Percentiles rank a stretch among this genome's conserved stretches.
These are phyloP conservation scores for Quaeritorhiza haematococci DNA, from an alignment of 371 early-diverging fungal species.

Conservation along the genomic window DNA sequence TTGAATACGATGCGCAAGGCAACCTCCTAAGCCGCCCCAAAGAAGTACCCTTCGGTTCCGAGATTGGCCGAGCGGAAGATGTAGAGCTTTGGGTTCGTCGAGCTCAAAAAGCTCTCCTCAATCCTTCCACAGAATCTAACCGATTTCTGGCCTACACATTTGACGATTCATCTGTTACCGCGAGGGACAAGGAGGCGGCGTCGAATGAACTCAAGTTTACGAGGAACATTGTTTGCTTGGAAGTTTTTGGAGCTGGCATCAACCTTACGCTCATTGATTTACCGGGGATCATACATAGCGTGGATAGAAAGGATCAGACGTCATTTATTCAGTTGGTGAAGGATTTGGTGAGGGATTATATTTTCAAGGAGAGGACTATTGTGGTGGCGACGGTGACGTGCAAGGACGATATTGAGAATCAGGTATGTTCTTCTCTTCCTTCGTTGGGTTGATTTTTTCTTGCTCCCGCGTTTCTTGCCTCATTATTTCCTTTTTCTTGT, in stretches of 20 bases:
- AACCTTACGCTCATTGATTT: conserved; percentile 46
- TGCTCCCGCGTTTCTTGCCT: not conserved
- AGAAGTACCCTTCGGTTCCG: conserved; percentile 26
- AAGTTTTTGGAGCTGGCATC: conserved; percentile 36
- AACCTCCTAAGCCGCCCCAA: conserved; percentile 12
- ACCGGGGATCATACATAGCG: conserved; percentile 47
- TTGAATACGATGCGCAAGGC: conserved; percentile 30
- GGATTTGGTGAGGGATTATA: conserved; percentile 36
- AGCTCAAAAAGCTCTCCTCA: conserved; percentile 46
- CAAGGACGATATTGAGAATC: conserved; percentile 51
- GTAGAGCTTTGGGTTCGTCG: conserved; percentile 33
- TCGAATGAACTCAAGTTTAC: conserved; percentile 39
- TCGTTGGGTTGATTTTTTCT: too few relatives aligned
- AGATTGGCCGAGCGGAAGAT: conserved; percentile 12
- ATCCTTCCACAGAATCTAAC: conserved; percentile 28
- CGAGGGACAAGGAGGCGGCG: conserved; percentile 22
- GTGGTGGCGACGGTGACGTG: conserved; percentile 46
- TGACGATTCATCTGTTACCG: conserved; percentile 19
- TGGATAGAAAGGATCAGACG: conserved; percentile 28
- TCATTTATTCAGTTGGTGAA: conserved; percentile 34
- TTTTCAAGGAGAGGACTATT: conserved; percentile 33
- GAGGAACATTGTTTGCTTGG: conserved; percentile 41
- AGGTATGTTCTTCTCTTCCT: conserved; percentile 12
- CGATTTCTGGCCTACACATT: conserved; percentile 22
- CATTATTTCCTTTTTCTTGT: not conserved